Conservation (phyloP, 2,329 filamentous ascomycete species). For the Cladosporium sp. region DNA sequence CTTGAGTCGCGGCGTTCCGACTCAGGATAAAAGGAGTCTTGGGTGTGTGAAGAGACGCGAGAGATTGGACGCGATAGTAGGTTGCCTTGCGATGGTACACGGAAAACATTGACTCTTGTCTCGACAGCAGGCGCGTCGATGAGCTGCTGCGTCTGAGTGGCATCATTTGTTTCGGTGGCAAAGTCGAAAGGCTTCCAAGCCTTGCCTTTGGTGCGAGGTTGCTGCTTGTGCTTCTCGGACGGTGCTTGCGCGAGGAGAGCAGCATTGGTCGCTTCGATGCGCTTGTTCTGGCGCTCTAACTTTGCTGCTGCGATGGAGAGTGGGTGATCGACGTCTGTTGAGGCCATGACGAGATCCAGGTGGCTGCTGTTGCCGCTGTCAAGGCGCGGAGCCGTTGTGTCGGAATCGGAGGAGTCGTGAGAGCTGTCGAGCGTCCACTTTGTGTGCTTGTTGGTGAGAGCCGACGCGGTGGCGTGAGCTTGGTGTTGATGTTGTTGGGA, state of each 20-base stretch:
- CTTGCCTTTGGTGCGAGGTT: constrained; percentile 29
- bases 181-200: constrained; percentile 33
- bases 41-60: constrained; percentile 30
- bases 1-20: constrained; percentile 26
- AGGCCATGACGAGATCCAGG: constrained; percentile 2
- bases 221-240: constrained; percentile 23
- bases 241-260: constrained; percentile 25
- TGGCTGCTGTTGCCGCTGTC: not conserved
- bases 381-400: not conserved
- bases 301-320: constrained; percentile 25
- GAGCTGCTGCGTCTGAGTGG: constrained; percentile 11
- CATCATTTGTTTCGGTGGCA: constrained; percentile 18
- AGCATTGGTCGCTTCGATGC: constrained; percentile 35
- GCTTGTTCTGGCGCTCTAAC: constrained; percentile 36
- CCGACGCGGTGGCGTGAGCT: not conserved
- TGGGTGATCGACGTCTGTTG: not conserved
- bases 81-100: constrained; percentile 25
- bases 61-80: constrained; percentile 32
- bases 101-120: constrained; percentile 35
- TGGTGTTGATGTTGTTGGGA: not conserved
- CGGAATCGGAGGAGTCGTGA: not conserved
- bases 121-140: constrained; percentile 24
- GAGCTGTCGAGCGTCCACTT: not conserved
- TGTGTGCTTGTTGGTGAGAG: not conserved
- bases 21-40: constrained; percentile 20